Evolutionary conservation across 202 grass and related monocot genomes (phyloP).

Genomic region (Thinopyrum obtusiflorum): DNA sequence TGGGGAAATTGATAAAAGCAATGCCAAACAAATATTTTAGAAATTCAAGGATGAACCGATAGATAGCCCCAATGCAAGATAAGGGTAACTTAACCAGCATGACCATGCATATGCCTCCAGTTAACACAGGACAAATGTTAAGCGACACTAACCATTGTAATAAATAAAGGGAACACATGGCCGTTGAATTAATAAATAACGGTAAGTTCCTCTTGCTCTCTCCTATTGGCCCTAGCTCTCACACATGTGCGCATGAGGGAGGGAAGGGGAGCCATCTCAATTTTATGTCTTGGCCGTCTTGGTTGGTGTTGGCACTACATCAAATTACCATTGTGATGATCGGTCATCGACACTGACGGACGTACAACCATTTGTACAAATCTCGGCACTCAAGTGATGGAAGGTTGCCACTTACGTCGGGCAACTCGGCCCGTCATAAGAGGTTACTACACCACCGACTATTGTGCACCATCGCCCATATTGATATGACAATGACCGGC

Average conservation of each 20-base stretch:
- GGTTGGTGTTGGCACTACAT: no score
- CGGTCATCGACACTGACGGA: no score
- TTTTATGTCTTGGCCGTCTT: background rate
- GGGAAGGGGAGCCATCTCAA: background rate
- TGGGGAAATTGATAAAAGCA: background rate
- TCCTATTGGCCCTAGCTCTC: background rate
- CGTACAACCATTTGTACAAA: no score
- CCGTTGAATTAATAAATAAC: background rate
- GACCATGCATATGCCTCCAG: background rate
- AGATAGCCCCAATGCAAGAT: background rate
- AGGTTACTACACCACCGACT: no score
- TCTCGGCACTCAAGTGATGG: no score
- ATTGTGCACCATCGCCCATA: no score
- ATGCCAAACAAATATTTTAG: background rate
- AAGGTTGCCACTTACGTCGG: no score
- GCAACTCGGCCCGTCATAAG: no score
- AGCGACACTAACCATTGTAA: background rate
- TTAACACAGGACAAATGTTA: slow-evolving; percentile 21
- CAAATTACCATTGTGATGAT: no score
- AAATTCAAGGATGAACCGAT: background rate
- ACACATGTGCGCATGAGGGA: background rate
- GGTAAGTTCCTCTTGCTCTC: background rate
- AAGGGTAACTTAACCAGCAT: background rate
- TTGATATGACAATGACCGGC: no score
- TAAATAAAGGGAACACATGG: background rate